A percentile compares a stretch with the other conserved stretches of the same genome.
Evolutionary conservation across 352 stramenopile species (phyloP).

Genomic region (Phytophthora pistaciae): DNA sequence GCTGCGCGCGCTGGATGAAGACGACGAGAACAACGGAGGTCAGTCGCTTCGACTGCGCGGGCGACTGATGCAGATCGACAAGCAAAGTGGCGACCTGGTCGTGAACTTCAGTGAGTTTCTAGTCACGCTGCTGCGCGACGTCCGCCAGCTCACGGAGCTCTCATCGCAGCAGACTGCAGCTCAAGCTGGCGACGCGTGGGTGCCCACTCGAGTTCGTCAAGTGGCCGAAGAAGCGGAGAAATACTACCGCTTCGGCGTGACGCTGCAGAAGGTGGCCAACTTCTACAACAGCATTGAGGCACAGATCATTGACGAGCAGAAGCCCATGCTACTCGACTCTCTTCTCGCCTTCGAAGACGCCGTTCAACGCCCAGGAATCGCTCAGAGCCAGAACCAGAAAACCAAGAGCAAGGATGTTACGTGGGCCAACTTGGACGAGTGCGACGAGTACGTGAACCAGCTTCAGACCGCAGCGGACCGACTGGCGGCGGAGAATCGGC

Average conservation of each 20-base stretch:
- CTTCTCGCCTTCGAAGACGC: constrained; percentile 93
- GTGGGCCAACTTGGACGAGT: constrained; percentile 93
- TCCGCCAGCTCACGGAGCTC: constrained; percentile 93
- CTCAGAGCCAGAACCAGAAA: constrained; percentile 48
- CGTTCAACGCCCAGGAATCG: constrained; percentile 70
- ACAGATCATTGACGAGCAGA: constrained; percentile 95
- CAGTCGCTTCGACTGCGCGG: constrained; percentile 81
- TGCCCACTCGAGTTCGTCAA: constrained; percentile 70
- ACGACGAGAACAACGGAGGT: constrained; percentile 63
- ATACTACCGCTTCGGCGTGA: constrained; percentile 95
- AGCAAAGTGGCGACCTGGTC: constrained; percentile 81
- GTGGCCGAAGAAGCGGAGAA: constrained; percentile 91
- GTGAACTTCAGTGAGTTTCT: constrained; percentile 96
- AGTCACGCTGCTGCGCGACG: constrained; percentile 93
- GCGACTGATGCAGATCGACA: constrained; percentile 93
- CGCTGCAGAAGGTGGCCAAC: constrained; percentile 96
- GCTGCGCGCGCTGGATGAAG: constrained; percentile 65
- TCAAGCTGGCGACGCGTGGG: constrained; percentile 62
- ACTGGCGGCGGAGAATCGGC: constrained; percentile 91
- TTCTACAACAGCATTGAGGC: constrained; percentile 97
- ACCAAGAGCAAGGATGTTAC: constrained; percentile 80
- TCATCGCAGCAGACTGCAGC: constrained; percentile 51
- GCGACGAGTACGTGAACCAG: constrained; percentile 93
- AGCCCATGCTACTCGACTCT: constrained; percentile 94
- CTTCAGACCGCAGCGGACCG: constrained; percentile 92